Base-by-base conservation (phyloP, 352 stramenopile genomes). In the Phytophthora uliginosa region DNA sequence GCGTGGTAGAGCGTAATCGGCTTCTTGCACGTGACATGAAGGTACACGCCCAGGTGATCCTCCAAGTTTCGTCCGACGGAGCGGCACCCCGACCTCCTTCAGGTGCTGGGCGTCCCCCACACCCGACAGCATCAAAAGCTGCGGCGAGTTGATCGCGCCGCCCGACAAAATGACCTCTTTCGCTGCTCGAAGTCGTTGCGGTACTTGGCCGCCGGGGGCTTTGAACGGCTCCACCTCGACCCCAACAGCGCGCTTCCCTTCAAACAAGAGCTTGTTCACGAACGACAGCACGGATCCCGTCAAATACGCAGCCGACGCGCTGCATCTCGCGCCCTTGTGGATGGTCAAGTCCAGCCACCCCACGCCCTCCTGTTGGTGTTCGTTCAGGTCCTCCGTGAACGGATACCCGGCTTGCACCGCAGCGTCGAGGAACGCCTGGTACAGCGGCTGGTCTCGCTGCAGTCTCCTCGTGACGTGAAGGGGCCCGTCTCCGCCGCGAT, bases 91-190 rank as follows among this genome's bases (percentile, higher is more conserved):
- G 12, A 94, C 38, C 8, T 93, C 77, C 24, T 85, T 87, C 42
- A 96, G 54, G 48, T 94, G 79, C 10, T 91, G 53, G 4, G 71
- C 79, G 50, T 93, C 71, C 18, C 91, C 91, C 1, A 97, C 83
- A 12, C 91, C 91, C 0, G 89, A 97, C 36, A 94, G 61, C 83
- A 95, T 89, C 24, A 97, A 71, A 18, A 96, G 67, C 40, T 96
- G 88, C 0, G 91, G 88, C n/a, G 89, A 96, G 60, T 95, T 95
- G 50, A 97, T 86, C 5, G 90, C 88, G 7, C 91, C 89, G 42
- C 88, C 77, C 7, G 87, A 95, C 28, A 96, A 66, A 57, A 97
- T 95, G 28, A 96, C 72, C 66, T 97, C 89, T 66, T 97, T 97
- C 28, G 66, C 73, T 1, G 87, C 86, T 51, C 74, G 73, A 50